Percentiles rank a stretch among this genome's conserved stretches.
phyloP scores from a whole-genome alignment of 2,329 filamentous ascomycete species.

The Microcyclosporella mali region DNA sequence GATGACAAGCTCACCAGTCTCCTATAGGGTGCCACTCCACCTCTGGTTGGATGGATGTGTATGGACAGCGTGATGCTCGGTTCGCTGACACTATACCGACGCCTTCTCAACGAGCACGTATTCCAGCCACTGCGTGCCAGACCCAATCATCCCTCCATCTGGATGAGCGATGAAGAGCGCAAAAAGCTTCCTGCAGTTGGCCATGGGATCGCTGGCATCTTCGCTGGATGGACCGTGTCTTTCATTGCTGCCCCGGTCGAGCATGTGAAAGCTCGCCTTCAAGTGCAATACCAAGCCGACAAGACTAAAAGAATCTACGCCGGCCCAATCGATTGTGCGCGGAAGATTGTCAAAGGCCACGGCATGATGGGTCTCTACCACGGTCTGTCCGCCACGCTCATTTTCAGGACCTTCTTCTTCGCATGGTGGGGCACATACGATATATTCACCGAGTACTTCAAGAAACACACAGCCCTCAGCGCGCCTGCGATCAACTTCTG shows the following conservation, averaged over 20 bases:
- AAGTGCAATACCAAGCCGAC: constrained; percentile 82
- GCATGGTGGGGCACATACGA: constrained; percentile 98
- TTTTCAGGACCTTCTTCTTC: constrained; percentile 93
- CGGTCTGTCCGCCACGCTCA: constrained; percentile 73
- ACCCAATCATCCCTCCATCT: constrained; percentile 15
- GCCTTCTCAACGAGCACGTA: constrained; percentile 71
- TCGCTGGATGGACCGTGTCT: constrained; percentile 83
- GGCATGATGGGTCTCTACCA: constrained; percentile 78
- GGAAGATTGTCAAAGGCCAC: constrained; percentile 60
- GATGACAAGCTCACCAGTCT: background rate
- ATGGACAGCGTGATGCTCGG: constrained; percentile 95
- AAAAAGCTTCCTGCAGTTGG: constrained; percentile 65
- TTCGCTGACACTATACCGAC: constrained; percentile 82
- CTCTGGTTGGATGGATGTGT: constrained; percentile 94
- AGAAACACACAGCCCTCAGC: constrained; percentile 61
- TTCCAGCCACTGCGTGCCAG: constrained; percentile 51
- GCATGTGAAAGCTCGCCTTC: constrained; percentile 87
- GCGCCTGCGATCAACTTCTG: constrained; percentile 88
- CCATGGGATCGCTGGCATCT: constrained; percentile 78
- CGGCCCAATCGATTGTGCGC: constrained; percentile 77
- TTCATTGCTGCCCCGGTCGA: constrained; percentile 92
- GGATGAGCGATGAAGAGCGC: constrained; percentile 29
- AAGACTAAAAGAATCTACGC: constrained; percentile 74
- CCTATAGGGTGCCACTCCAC: constrained; percentile 53
- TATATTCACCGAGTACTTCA: constrained; percentile 64